A percentile compares a stretch with the other conserved stretches of the same genome.
Evolutionary conservation across 495 filamentous ascomycete species (phyloP).

Genomic region (Penicillium verhagenii): DNA sequence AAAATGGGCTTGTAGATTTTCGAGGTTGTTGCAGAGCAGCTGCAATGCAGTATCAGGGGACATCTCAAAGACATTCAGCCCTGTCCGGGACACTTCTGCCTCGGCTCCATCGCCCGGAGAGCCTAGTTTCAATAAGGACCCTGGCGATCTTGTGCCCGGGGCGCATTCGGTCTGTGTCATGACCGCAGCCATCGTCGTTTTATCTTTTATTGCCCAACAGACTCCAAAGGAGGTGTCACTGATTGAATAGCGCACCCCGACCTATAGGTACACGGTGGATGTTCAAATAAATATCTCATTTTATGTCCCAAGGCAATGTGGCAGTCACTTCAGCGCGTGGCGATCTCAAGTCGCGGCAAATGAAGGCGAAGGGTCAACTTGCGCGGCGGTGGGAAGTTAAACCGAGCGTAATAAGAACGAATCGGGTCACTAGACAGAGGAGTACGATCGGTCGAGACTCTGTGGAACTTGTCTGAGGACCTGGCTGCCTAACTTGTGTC

Average conservation of each 20-base stretch:
- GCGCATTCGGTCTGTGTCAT: slow-evolving; percentile 21
- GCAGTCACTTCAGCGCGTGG: slow-evolving; percentile 3
- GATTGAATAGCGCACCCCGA: slow-evolving; percentile 23
- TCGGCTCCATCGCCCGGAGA: slow-evolving; percentile 14
- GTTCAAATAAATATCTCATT: slow-evolving; percentile 36
- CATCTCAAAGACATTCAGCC: slow-evolving; percentile 60
- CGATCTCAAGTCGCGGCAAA: background rate
- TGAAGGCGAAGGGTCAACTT: slow-evolving; percentile 1
- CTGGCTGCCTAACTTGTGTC: slow-evolving; percentile 16
- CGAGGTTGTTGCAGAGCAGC: slow-evolving; percentile 69
- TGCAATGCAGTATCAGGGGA: slow-evolving; percentile 73
- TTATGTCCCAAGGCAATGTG: slow-evolving; percentile 23
- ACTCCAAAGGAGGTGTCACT: slow-evolving; percentile 9
- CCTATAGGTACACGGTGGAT: slow-evolving; percentile 31
- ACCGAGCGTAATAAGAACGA: background rate
- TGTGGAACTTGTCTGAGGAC: slow-evolving; percentile 7
- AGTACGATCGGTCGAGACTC: slow-evolving; percentile 11
- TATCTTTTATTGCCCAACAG: slow-evolving; percentile 24
- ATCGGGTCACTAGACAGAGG: background rate
- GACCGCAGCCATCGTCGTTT: slow-evolving; percentile 22
- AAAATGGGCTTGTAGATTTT: slow-evolving; percentile 67
- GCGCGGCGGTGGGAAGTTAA: background rate
- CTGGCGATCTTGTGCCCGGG: slow-evolving; percentile 8
- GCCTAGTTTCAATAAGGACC: slow-evolving; percentile 16
- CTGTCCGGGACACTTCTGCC: slow-evolving; percentile 16